Evolutionary conservation across 208 protist genomes (phyloP).

Genomic region (Crithidia expoeki): DNA sequence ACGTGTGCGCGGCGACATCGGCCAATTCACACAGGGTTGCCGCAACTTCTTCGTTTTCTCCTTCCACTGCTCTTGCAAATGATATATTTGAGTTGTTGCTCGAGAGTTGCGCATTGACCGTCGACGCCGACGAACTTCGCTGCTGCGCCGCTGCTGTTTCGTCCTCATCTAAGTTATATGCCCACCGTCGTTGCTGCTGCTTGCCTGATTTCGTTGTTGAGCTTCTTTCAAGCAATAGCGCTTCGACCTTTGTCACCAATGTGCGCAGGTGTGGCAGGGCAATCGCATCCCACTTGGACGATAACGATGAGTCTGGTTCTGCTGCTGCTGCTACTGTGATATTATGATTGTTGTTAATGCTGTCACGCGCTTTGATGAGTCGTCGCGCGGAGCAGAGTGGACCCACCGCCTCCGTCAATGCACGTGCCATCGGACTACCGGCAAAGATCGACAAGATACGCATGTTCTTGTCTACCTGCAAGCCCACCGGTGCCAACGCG

Average conservation of each 20-base stretch:
- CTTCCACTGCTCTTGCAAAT: background rate
- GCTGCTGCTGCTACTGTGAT: background rate
- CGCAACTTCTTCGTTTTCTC: background rate
- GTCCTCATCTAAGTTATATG: conserved; percentile 72
- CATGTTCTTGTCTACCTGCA: conserved; percentile 67
- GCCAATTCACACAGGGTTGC: conserved; percentile 17
- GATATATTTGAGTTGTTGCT: too few species aligned
- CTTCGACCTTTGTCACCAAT: background rate
- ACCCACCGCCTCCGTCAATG: conserved; percentile 42
- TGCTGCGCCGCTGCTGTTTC: background rate
- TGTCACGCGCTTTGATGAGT: conserved; percentile 31
- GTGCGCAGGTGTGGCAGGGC: conserved; percentile 15
- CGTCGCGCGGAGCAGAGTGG: conserved; percentile 52
- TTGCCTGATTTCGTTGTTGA: background rate
- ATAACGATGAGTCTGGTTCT: background rate
- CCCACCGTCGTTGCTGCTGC: conserved; percentile 34
- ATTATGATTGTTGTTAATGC: background rate
- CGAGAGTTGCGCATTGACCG: too few species aligned
- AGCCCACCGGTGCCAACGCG: conserved; percentile 54
- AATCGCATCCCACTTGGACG: conserved; percentile 15
- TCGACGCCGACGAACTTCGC: too few species aligned
- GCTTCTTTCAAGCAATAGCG: background rate
- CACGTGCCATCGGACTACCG: conserved; percentile 53
- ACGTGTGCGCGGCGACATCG: conserved; percentile 9
- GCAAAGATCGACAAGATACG: conserved; percentile 40